These are phyloP conservation scores for Penicillium sp. DNA, from an alignment of 2,329 filamentous ascomycete genomes.

Conservation along the genomic window DNA sequence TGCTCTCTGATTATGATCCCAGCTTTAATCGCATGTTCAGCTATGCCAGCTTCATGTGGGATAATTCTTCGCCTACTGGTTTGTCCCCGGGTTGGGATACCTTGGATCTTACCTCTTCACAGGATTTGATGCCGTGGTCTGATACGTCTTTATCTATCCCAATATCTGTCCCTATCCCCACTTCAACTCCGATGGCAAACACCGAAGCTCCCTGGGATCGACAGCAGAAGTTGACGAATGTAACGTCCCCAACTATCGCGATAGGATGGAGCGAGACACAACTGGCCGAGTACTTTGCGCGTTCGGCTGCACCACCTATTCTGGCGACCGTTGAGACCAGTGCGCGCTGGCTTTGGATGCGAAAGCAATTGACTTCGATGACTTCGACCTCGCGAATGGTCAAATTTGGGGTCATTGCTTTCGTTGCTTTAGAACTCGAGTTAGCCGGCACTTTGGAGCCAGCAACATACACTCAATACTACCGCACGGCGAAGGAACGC, in stretches of 20 bases:
- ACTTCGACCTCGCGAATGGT: conserved; percentile 16
- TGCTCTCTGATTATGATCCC: conserved; percentile 2
- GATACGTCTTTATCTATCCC: conserved; percentile 8
- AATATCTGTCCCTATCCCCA: background rate
- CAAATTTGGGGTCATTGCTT: conserved; percentile 17
- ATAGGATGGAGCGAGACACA: conserved; percentile 15
- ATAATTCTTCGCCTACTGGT: conserved; percentile 10
- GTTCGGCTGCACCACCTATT: conserved; percentile 16
- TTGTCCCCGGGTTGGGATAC: conserved; percentile 13
- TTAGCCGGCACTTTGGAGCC: conserved; percentile 11
- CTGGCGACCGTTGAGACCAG: conserved; percentile 17
- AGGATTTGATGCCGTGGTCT: conserved; percentile 13
- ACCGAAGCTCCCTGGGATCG: background rate
- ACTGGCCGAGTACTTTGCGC: conserved; percentile 17
- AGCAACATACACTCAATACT: conserved; percentile 16
- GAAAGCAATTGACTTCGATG: conserved; percentile 16
- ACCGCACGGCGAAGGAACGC: conserved; percentile 11
- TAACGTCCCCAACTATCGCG: conserved; percentile 5
- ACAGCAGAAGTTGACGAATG: background rate
- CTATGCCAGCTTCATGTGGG: conserved; percentile 22
- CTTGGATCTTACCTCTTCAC: conserved; percentile 11
- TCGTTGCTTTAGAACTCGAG: conserved; percentile 17
- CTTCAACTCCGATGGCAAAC: background rate
- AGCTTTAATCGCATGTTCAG: conserved; percentile 17
- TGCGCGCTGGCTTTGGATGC: conserved; percentile 19